phyloP scores from a whole-genome alignment of 768 basidiomycete genomes.

The Dioszegia hungarica region DNA sequence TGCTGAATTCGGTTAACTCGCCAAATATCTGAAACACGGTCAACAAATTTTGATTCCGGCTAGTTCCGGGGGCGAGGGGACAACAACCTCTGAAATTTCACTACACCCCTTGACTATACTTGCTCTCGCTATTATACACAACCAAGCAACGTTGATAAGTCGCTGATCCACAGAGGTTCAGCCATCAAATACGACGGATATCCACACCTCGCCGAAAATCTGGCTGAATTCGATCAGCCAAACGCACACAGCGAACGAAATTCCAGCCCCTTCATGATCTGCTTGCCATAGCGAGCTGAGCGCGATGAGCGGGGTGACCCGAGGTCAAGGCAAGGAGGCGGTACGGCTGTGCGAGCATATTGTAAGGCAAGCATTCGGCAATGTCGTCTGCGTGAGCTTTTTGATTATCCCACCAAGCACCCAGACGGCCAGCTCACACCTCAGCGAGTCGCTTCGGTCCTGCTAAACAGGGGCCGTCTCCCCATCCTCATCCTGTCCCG shows the following conservation, averaged over 20 bases:
- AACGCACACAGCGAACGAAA: no score
- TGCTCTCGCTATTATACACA: no score
- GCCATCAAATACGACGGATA: no score
- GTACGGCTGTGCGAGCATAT: conserved; percentile 46
- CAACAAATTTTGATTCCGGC: not conserved
- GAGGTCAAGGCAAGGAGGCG: conserved; percentile 44
- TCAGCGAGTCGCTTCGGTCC: conserved; percentile 67
- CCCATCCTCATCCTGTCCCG: conserved; percentile 64
- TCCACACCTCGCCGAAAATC: not conserved
- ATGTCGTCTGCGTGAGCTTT: conserved; percentile 40
- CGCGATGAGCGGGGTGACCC: conserved; percentile 17
- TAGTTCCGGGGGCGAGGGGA: not conserved
- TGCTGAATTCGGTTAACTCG: not conserved
- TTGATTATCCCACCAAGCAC: not conserved
- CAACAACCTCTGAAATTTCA: no score
- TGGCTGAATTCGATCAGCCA: no score
- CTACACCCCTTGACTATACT: no score
- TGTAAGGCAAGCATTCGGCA: conserved; percentile 43
- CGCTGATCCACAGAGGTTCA: no score
- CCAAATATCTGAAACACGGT: not conserved
- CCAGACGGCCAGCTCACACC: not conserved
- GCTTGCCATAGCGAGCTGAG: not conserved
- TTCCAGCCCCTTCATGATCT: not conserved
- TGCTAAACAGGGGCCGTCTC: conserved; percentile 81
- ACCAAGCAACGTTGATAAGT: no score